A percentile compares a stretch with the other conserved stretches of the same genome.
Evolutionary conservation across 768 basidiomycete species (phyloP).

Genomic region (Exidia glandulosa): DNA sequence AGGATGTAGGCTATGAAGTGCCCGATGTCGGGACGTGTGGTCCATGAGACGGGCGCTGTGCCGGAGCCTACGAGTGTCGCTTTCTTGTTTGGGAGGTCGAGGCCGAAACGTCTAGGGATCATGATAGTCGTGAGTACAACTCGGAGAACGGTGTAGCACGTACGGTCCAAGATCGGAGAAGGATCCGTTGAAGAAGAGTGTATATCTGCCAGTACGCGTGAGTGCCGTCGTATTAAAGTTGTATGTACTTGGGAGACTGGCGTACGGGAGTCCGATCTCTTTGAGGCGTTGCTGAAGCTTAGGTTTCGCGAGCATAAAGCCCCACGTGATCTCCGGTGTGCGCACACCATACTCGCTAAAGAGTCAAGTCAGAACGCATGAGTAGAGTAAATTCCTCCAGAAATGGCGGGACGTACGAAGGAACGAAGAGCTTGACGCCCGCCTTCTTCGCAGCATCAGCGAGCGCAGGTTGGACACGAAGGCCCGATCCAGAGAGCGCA

Average conservation of each 20-base stretch:
- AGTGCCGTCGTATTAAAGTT: constrained; percentile 10
- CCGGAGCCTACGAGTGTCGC: constrained; percentile 9
- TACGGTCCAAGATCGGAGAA: background rate
- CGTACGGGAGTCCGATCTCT: constrained; percentile 10
- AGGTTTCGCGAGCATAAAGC: background rate
- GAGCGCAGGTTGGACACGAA: constrained; percentile 7
- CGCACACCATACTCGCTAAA: background rate
- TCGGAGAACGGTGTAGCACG: too few species aligned
- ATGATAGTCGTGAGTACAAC: background rate
- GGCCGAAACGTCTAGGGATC: background rate
- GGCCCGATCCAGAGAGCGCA: background rate
- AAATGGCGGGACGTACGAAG: constrained; percentile 4
- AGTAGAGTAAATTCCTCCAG: background rate
- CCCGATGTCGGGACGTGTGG: constrained; percentile 11
- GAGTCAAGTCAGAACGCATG: background rate
- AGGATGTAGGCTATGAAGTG: constrained; percentile 10
- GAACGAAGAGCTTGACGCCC: constrained; percentile 20
- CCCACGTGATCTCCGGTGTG: background rate
- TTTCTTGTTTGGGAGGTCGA: constrained; percentile 9
- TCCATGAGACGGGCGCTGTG: constrained; percentile 6
- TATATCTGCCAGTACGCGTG: constrained; percentile 2
- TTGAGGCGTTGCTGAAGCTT: background rate
- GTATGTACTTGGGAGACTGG: too few species aligned
- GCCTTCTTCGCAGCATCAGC: constrained; percentile 13
- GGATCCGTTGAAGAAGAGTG: constrained; percentile 3